Conservation (phyloP, 331 rosid species). For the Malus hybrid region DNA sequence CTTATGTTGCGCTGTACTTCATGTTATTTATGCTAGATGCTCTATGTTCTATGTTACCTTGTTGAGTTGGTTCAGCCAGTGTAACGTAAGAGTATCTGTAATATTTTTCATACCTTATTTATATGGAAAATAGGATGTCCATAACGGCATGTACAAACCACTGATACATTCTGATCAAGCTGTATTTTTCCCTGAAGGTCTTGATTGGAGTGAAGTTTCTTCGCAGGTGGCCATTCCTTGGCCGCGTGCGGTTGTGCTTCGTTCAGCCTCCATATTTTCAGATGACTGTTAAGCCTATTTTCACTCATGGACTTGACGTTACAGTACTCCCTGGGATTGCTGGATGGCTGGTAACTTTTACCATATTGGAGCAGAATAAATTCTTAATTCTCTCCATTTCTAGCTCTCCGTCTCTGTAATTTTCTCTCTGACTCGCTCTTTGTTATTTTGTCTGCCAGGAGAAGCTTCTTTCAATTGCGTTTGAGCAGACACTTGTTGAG, state of each 20-base stretch:
- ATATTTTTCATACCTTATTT: neutral
- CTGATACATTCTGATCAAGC: neutral
- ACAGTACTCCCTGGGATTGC: slow-evolving; percentile 95
- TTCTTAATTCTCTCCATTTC: neutral
- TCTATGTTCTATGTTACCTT: neutral
- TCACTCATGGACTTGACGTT: slow-evolving; percentile 82
- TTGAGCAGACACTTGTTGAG: slow-evolving; percentile 99
- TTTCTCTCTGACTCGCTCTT: neutral
- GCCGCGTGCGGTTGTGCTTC: slow-evolving; percentile 83
- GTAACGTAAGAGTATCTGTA: neutral
- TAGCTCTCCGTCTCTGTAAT: neutral
- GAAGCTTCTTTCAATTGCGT: slow-evolving; percentile 84
- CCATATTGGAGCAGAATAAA: neutral
- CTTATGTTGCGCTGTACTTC: neutral
- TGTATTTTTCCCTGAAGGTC: slow-evolving; percentile 35
- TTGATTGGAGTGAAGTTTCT: slow-evolving; percentile 85
- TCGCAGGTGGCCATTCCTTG: slow-evolving; percentile 65
- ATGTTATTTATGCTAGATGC: neutral
- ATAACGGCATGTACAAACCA: neutral
- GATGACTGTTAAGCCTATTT: slow-evolving; percentile 90
- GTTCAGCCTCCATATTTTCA: slow-evolving; percentile 96
- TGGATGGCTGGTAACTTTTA: slow-evolving; percentile 82
- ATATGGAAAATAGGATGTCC: neutral
- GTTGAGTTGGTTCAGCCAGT: neutral
- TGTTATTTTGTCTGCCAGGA: slow-evolving; percentile 44